Percentiles rank a stretch among this genome's conserved stretches.
These are phyloP conservation scores for Cladosporium halotolerans DNA, from an alignment of 2,329 filamentous ascomycete species.

Conservation along the genomic window DNA sequence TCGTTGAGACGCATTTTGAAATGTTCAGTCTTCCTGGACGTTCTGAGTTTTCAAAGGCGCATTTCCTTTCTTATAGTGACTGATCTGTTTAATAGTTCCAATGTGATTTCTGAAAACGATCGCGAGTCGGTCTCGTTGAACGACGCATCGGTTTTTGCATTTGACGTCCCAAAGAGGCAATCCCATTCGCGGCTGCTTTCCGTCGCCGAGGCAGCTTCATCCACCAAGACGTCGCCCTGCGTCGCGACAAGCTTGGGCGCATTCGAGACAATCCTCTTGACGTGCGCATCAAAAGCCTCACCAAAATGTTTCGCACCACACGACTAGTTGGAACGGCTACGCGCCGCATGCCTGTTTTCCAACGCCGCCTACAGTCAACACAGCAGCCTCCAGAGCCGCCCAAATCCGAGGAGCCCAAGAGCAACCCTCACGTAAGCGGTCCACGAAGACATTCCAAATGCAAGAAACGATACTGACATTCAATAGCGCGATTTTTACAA, in stretches of 20 bases:
- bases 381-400: slow-evolving; percentile 2
- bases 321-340: slow-evolving; percentile 1
- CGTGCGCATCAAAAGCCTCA: background rate
- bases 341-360: slow-evolving; percentile 3
- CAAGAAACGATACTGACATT: background rate
- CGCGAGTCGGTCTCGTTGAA: too few species aligned
- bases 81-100: too few species aligned
- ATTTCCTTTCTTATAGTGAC: background rate
- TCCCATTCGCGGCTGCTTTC: background rate
- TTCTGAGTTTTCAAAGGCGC: too few species aligned
- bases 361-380: slow-evolving; percentile 7
- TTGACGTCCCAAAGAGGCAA: background rate
- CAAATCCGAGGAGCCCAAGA: slow-evolving; percentile 1
- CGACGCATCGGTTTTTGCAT: too few species aligned
- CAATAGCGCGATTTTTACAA: slow-evolving; percentile 57
- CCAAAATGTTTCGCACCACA: slow-evolving; percentile 2
- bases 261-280: too few species aligned
- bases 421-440: slow-evolving; percentile 10
- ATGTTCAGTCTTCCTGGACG: background rate
- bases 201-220: background rate
- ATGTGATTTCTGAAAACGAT: too few species aligned
- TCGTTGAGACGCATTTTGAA: slow-evolving; percentile 38
- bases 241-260: background rate
- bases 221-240: too few species aligned
- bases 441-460: slow-evolving; percentile 9